These are phyloP conservation scores for Colletotrichum tamarilloi DNA, from an alignment of 2,329 filamentous ascomycete species.

Conservation along the genomic window DNA sequence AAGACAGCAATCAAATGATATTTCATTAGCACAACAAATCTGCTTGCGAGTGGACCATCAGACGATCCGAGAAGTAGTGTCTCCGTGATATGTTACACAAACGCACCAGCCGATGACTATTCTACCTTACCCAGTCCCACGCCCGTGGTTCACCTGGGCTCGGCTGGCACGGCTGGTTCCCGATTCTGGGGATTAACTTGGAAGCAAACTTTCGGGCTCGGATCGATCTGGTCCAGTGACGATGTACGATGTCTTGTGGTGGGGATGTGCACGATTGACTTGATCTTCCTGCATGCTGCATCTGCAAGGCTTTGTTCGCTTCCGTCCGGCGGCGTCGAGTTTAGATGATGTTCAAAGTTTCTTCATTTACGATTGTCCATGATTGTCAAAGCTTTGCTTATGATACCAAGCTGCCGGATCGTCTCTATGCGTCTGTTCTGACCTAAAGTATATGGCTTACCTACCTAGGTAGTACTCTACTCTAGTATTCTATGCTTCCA, in stretches of 20 bases:
- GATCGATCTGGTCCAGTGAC: background rate
- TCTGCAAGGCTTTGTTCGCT: slow-evolving; percentile 12
- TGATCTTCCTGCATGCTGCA: background rate
- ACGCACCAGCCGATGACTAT: background rate
- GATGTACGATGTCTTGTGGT: background rate
- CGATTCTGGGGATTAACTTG: background rate
- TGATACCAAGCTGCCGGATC: slow-evolving; percentile 18
- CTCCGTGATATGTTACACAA: background rate
- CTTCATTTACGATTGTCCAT: background rate
- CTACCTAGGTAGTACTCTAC: background rate
- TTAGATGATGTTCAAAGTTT: background rate
- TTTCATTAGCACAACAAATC: background rate
- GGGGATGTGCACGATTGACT: background rate
- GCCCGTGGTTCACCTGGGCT: background rate
- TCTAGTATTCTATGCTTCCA: background rate
- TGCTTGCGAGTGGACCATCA: background rate
- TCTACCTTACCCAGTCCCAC: background rate
- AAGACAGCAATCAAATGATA: background rate
- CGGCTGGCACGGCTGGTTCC: background rate
- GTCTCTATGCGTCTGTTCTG: slow-evolving; percentile 7
- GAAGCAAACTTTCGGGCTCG: background rate
- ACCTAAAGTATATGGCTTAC: slow-evolving; percentile 7
- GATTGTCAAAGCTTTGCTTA: slow-evolving; percentile 8
- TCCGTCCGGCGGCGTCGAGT: background rate
- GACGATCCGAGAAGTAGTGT: background rate